These are phyloP conservation scores for Paragyromitra xinjiangensis DNA, from an alignment of 495 filamentous ascomycete genomes.

Conservation along the genomic window DNA sequence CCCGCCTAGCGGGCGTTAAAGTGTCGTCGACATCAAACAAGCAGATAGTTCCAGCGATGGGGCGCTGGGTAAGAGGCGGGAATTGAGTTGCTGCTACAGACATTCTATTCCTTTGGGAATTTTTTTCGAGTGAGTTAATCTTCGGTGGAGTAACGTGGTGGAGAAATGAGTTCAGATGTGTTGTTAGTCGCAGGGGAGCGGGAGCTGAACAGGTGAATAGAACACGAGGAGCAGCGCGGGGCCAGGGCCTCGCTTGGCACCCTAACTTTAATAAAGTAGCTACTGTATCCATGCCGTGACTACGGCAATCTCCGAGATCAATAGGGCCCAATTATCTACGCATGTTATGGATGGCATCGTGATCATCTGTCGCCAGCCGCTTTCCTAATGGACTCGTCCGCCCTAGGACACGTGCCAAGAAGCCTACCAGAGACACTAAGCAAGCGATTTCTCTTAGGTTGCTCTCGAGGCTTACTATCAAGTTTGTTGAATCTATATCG, in stretches of 20 bases:
- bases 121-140: constrained; percentile 6
- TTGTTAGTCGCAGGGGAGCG: neutral
- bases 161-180: constrained; percentile 17
- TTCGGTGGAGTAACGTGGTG: constrained; percentile 14
- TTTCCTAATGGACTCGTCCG: no score
- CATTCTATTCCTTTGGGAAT: constrained; percentile 43
- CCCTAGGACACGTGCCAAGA: no score
- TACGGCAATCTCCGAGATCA: no score
- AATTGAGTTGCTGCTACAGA: constrained; percentile 60
- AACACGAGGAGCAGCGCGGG: constrained; percentile 17
- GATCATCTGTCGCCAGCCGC: no score
- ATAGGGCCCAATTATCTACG: no score
- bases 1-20: constrained; percentile 77
- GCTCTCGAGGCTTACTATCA: no score
- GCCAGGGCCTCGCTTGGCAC: constrained; percentile 39
- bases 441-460: no score
- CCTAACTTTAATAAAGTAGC: constrained; percentile 32
- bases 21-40: constrained; percentile 96
- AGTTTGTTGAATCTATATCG: no score
- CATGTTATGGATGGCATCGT: no score
- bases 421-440: no score
- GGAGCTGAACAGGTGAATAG: neutral
- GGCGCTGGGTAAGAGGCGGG: constrained; percentile 80
- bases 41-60: constrained; percentile 85
- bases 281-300: no score